A percentile compares a stretch with the other conserved stretches of the same genome.
These are phyloP conservation scores for Trypanosomatidae sp. DNA, from an alignment of 208 protist species.

Conservation along the genomic window DNA sequence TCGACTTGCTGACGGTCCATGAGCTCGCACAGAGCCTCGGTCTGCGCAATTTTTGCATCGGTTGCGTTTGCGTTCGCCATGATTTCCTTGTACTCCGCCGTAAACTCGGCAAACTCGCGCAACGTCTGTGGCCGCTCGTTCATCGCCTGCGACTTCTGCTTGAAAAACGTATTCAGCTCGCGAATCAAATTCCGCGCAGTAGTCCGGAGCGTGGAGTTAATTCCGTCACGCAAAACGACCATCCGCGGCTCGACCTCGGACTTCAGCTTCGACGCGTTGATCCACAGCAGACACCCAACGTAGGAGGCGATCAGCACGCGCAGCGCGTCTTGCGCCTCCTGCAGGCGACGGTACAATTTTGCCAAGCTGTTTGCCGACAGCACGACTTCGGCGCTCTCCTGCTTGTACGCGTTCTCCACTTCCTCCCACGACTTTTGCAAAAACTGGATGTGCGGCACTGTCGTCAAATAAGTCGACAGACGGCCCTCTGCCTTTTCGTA, in stretches of 20 bases:
- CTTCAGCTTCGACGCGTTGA: slow-evolving; percentile 90
- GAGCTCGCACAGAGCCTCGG: slow-evolving; percentile 87
- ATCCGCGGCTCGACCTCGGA: slow-evolving; percentile 88
- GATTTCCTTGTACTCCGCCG: slow-evolving; percentile 84
- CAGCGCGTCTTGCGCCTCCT: slow-evolving; percentile 80
- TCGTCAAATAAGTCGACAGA: slow-evolving; percentile 76
- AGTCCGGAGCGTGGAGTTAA: slow-evolving; percentile 70
- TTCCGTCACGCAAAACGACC: slow-evolving; percentile 63
- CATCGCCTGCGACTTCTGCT: slow-evolving; percentile 83
- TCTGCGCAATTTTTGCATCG: slow-evolving; percentile 70
- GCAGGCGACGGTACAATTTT: slow-evolving; percentile 77
- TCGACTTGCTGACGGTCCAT: slow-evolving; percentile 92
- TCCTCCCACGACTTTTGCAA: slow-evolving; percentile 78
- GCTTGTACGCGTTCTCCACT: slow-evolving; percentile 74
- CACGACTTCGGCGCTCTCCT: slow-evolving; percentile 51
- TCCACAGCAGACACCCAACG: slow-evolving; percentile 87
- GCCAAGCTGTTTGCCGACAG: slow-evolving; percentile 56
- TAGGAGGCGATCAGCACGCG: slow-evolving; percentile 88
- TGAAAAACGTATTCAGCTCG: slow-evolving; percentile 84
- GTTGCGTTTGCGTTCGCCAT: slow-evolving; percentile 39
- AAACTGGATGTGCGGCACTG: slow-evolving; percentile 87
- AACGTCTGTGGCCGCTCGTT: slow-evolving; percentile 73
- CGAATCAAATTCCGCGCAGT: slow-evolving; percentile 59
- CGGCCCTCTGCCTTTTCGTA: slow-evolving; percentile 78
- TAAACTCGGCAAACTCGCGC: slow-evolving; percentile 85